These are phyloP conservation scores for Aspergillus alliaceus DNA, from an alignment of 2,329 filamentous ascomycete species.

Conservation along the genomic window DNA sequence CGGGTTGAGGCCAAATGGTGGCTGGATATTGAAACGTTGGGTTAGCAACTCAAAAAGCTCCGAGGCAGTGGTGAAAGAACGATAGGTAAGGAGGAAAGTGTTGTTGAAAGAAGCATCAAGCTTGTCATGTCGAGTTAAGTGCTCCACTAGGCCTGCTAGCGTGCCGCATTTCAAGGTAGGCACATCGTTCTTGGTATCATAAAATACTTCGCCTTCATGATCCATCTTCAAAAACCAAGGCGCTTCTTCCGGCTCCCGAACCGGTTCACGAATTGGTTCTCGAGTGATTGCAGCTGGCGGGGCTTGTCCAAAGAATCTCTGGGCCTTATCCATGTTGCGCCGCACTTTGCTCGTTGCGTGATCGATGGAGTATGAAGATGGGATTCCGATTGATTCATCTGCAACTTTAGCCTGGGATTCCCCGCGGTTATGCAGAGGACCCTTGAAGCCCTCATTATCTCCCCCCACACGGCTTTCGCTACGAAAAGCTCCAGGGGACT, in stretches of 20 bases:
- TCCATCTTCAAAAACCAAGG: slow-evolving; percentile 85
- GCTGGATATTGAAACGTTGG: slow-evolving; percentile 87
- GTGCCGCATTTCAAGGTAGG: slow-evolving; percentile 86
- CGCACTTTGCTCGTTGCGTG: slow-evolving; percentile 40
- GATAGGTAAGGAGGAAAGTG: slow-evolving; percentile 94
- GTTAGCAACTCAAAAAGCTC: slow-evolving; percentile 93
- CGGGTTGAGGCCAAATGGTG: slow-evolving; percentile 74
- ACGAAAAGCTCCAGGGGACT: slow-evolving; percentile 52
- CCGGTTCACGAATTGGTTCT: slow-evolving; percentile 41
- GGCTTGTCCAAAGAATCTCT: slow-evolving; percentile 49
- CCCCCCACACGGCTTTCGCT: slow-evolving; percentile 32
- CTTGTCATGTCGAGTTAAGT: slow-evolving; percentile 93
- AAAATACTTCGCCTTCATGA: slow-evolving; percentile 83
- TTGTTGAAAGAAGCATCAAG: slow-evolving; percentile 95
- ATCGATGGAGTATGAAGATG: slow-evolving; percentile 41
- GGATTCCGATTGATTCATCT: slow-evolving; percentile 45
- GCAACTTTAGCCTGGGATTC: slow-evolving; percentile 39
- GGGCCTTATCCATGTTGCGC: slow-evolving; percentile 48
- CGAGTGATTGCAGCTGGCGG: slow-evolving; percentile 41
- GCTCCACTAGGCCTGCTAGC: slow-evolving; percentile 83
- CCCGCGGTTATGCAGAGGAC: slow-evolving; percentile 27
- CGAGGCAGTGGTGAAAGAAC: slow-evolving; percentile 86
- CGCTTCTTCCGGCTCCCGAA: slow-evolving; percentile 67
- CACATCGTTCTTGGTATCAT: slow-evolving; percentile 76
- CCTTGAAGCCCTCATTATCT: slow-evolving; percentile 26